These are phyloP conservation scores for Fomitopsis schrenkii DNA, from an alignment of 1,284 basidiomycete species.

Conservation along the genomic window DNA sequence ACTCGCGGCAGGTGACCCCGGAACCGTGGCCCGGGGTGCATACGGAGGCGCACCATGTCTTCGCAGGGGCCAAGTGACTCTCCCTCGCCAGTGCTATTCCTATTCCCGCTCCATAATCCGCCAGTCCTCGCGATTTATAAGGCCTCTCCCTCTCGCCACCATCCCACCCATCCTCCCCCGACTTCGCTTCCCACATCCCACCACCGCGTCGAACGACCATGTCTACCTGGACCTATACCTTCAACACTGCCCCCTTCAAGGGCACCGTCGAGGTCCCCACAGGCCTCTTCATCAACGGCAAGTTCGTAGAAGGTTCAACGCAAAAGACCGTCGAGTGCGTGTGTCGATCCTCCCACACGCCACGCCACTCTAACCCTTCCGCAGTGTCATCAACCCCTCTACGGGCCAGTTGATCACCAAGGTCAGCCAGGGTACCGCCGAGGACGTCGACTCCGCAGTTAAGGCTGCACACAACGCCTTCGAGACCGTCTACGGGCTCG, in stretches of 20 bases:
- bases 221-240: conserved; percentile 49
- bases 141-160: background rate
- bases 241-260: conserved; percentile 65
- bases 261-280: conserved; percentile 66
- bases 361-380: background rate
- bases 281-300: conserved; percentile 80
- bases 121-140: background rate
- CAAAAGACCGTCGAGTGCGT: conserved; percentile 66
- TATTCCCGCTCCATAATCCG: background rate
- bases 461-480: conserved; percentile 75
- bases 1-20: background rate
- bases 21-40: background rate
- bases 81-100: background rate
- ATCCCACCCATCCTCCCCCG: background rate
- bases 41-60: background rate
- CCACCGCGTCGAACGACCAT: conserved; percentile 23
- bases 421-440: conserved; percentile 62
- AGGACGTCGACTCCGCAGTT: conserved; percentile 79
- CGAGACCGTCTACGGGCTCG: conserved; percentile 72
- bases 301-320: conserved; percentile 74
- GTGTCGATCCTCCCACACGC: background rate
- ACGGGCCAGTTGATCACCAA: conserved; percentile 69
- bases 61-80: background rate
- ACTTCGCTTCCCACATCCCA: background rate
- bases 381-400: conserved; percentile 78